A percentile compares a stretch with the other conserved stretches of the same genome.
These are phyloP conservation scores for Rhizopus delemar DNA, from an alignment of 371 early-diverging fungal species.

Conservation along the genomic window DNA sequence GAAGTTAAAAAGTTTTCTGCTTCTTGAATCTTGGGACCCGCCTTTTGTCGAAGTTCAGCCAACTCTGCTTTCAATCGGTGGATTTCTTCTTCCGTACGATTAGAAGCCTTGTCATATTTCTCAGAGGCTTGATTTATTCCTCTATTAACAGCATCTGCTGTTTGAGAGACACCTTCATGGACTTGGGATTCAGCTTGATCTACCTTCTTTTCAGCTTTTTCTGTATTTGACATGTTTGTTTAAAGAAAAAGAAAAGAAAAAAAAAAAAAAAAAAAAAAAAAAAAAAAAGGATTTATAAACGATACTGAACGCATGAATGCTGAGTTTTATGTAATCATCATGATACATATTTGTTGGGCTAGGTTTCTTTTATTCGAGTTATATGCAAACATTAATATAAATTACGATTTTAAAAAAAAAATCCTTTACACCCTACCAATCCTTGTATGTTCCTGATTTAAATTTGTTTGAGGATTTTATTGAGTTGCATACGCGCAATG, in stretches of 20 bases:
- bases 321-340: conserved; percentile 1
- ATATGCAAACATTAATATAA: neutral
- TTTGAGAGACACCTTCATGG: neutral
- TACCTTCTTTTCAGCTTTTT: conserved; percentile 15
- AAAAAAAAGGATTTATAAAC: neutral
- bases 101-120: conserved; percentile 28
- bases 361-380: neutral
- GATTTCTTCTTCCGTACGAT: conserved; percentile 39
- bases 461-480: no score
- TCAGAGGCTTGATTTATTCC: conserved; percentile 9
- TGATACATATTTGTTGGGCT: neutral
- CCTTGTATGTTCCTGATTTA: no score
- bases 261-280: conserved; percentile 1
- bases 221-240: neutral
- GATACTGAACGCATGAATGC: neutral
- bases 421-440: no score
- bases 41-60: conserved; percentile 33
- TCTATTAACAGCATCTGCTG: conserved; percentile 9
- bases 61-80: conserved; percentile 40
- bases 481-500: no score
- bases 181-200: conserved; percentile 1
- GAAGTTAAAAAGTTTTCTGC: conserved; percentile 43
- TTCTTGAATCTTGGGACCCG: conserved; percentile 42
- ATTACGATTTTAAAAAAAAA: no score
- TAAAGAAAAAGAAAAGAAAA: neutral